Conservation (phyloP, 495 filamentous ascomycete species). For the Xylaria longipes region DNA sequence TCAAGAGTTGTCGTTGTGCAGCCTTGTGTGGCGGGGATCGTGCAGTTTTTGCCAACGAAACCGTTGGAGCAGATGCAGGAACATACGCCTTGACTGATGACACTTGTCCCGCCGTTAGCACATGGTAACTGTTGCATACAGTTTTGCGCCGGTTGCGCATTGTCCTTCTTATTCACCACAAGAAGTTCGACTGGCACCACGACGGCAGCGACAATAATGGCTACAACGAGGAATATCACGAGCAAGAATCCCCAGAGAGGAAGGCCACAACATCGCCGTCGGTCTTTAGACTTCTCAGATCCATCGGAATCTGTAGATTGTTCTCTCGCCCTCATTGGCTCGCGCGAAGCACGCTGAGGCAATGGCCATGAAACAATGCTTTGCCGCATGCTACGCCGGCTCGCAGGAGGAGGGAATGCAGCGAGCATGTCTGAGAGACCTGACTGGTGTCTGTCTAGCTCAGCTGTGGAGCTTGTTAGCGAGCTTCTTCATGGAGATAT, state of each 20-base stretch:
- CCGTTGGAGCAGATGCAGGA: constrained; percentile 87
- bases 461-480: constrained; percentile 47
- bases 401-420: constrained; percentile 84
- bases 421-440: constrained; percentile 87
- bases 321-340: constrained; percentile 27
- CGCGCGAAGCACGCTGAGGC: constrained; percentile 39
- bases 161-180: constrained; percentile 64
- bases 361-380: constrained; percentile 52
- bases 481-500: background rate
- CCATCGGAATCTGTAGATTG: constrained; percentile 25
- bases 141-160: constrained; percentile 34
- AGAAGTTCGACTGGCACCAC: constrained; percentile 86
- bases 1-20: constrained; percentile 73
- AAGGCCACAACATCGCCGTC: constrained; percentile 73
- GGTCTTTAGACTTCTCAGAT: constrained; percentile 31
- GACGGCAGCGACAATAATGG: constrained; percentile 84
- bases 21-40: constrained; percentile 61
- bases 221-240: constrained; percentile 68
- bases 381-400: constrained; percentile 55
- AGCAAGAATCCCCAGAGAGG: constrained; percentile 80
- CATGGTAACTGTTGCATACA: constrained; percentile 67
- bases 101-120: constrained; percentile 79
- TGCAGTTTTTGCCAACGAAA: constrained; percentile 82
- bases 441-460: constrained; percentile 59
- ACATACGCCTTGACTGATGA: constrained; percentile 70